A percentile compares a stretch with the other conserved stretches of the same genome.
These are phyloP conservation scores for Thraustotheca clavata DNA, from an alignment of 352 stramenopile genomes.

Conservation along the genomic window DNA sequence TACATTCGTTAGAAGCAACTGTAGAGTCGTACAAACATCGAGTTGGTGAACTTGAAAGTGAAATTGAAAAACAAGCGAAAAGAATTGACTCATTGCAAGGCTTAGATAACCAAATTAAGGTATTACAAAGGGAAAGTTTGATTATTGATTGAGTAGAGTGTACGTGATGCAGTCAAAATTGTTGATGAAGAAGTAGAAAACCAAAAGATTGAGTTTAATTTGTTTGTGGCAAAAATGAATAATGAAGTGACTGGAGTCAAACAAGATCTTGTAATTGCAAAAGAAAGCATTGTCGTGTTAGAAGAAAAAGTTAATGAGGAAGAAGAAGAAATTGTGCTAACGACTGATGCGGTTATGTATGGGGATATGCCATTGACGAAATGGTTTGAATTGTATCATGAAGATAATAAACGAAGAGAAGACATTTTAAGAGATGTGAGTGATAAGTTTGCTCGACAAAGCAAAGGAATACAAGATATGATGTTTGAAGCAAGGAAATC, in stretches of 20 bases:
- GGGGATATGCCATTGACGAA: constrained; percentile 63
- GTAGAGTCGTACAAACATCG: constrained; percentile 59
- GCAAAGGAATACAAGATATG: constrained; percentile 76
- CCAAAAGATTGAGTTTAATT: constrained; percentile 32
- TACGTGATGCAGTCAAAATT: constrained; percentile 39
- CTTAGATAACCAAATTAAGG: constrained; percentile 18
- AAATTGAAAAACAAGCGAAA: constrained; percentile 56
- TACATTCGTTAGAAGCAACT: constrained; percentile 63
- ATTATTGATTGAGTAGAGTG: background rate
- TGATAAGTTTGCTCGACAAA: constrained; percentile 76
- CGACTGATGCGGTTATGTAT: constrained; percentile 74
- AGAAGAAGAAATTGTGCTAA: constrained; percentile 70
- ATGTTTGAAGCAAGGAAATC: constrained; percentile 74
- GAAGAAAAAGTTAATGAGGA: constrained; percentile 76
- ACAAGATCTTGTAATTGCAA: constrained; percentile 63
- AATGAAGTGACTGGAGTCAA: constrained; percentile 40
- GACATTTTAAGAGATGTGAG: constrained; percentile 69
- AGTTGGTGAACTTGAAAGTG: constrained; percentile 52
- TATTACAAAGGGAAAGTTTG: background rate
- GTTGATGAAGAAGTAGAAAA: constrained; percentile 43
- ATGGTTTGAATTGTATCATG: constrained; percentile 69
- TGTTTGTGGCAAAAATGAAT: constrained; percentile 45
- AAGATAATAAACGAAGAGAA: constrained; percentile 60
- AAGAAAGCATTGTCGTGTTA: constrained; percentile 77
- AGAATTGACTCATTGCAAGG: constrained; percentile 38